Evolutionary conservation across 1,284 basidiomycete species (phyloP), one percentile per base, ranked within the genome.

Genomic region (Apiotrichum brassicae): DNA sequence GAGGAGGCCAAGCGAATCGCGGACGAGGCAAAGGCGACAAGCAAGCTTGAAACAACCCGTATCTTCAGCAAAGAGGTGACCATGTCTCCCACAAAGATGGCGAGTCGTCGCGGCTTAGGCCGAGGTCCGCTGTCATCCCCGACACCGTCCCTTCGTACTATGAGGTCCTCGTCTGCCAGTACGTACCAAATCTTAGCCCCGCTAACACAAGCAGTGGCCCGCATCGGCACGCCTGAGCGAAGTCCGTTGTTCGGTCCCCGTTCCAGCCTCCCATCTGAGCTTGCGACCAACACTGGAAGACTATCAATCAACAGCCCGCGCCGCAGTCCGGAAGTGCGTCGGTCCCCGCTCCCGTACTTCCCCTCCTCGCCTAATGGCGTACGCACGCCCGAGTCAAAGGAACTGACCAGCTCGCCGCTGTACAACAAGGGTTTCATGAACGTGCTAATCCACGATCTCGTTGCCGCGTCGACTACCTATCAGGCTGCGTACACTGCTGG

Each of bases 331-430:
- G 47, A 49, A 7, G 22, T 28, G 26, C 39, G 20, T 13, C n/a
- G 46, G 22, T 38, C 50, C n/a, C 23, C 41, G 7, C 8, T 36
- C n/a, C 41, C 38, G 14, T 25, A 37, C 25, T 18, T 24, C 18
- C 36, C 45, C 12, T 34, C 41, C 3, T 25, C 33, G 9, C 43
- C 43, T 7, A 22, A 18, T 4, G 43, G 43, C 16, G 22, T 25
- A 23, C 43, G 43, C 23, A 35, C 33, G 14, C 43, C 43, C 2
- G 23, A 14, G n/a, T 11, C 20, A 14, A 35, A 35, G 14, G 50
- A 52, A 32, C 41, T 52, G 18, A 43, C 16, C 30, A 20, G 30
- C 24, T 33, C 35, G 35, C 50, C 50, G 20, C 37, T 52, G n/a
- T 39, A 42, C 30, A 43, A 43, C 41, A 37, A 46, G 50, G 36